phyloP scores from a whole-genome alignment of 192 early-diverging fungal genomes.

The Mycoemilia scoparia region DNA sequence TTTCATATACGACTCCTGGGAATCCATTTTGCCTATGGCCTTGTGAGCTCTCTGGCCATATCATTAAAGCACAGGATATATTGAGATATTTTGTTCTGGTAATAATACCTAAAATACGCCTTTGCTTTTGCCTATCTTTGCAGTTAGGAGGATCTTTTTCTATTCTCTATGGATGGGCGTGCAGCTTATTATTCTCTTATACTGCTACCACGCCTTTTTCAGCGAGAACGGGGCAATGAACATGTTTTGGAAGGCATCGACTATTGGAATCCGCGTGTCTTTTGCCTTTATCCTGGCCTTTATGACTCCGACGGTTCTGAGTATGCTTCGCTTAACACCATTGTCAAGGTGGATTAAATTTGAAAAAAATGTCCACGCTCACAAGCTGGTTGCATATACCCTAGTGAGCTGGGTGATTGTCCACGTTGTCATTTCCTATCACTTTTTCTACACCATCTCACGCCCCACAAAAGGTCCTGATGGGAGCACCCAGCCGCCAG shows the following conservation, averaged over 20 bases:
- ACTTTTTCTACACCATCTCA: constrained; percentile 35
- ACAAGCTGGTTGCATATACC: constrained; percentile 58
- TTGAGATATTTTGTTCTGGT: too few species aligned
- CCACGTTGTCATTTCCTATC: constrained; percentile 53
- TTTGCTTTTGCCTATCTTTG: constrained; percentile 21
- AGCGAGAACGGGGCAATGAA: constrained; percentile 17
- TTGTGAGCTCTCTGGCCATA: too few species aligned
- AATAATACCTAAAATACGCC: too few species aligned
- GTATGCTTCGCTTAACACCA: constrained; percentile 51
- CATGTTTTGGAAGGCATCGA: constrained; percentile 19
- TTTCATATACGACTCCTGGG: too few species aligned
- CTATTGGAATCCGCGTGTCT: constrained; percentile 30
- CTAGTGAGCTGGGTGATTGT: constrained; percentile 50
- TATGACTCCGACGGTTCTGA: constrained; percentile 64
- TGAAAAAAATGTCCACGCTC: constrained; percentile 71
- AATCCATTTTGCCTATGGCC: too few species aligned
- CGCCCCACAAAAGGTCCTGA: background rate
- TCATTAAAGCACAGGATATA: too few species aligned
- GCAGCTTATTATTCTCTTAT: constrained; percentile 33
- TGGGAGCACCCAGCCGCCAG: background rate
- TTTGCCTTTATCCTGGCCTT: constrained; percentile 42
- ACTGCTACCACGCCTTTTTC: constrained; percentile 35
- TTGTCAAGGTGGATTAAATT: constrained; percentile 51
- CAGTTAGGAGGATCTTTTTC: constrained; percentile 26
- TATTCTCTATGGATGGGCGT: constrained; percentile 37